These are phyloP conservation scores for Pluteus cervinus DNA, from an alignment of 768 basidiomycete genomes.

Conservation along the genomic window DNA sequence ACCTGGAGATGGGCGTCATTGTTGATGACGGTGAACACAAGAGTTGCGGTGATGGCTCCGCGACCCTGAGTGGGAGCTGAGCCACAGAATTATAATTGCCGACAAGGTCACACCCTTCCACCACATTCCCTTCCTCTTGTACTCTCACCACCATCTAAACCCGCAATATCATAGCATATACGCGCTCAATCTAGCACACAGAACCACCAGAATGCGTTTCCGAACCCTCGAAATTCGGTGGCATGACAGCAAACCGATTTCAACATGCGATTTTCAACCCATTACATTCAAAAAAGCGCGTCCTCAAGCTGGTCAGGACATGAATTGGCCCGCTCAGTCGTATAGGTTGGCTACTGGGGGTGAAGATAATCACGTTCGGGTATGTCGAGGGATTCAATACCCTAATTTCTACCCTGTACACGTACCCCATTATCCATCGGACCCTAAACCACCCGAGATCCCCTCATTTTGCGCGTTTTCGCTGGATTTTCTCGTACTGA, in stretches of 20 bases:
- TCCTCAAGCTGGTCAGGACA: conserved; percentile 43
- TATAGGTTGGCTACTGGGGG: conserved; percentile 93
- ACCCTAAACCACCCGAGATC: neutral
- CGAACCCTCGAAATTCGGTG: conserved; percentile 91
- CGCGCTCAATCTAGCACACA: too few species aligned
- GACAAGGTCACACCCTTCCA: too few species aligned
- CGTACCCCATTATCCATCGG: too few species aligned
- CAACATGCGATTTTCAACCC: conserved; percentile 94
- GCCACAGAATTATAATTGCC: too few species aligned
- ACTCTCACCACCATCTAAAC: too few species aligned
- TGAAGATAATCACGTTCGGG: conserved; percentile 95
- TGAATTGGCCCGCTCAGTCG: conserved; percentile 60
- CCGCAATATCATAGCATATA: too few species aligned
- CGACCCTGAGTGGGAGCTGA: too few species aligned
- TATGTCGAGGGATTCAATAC: conserved; percentile 36
- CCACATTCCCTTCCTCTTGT: too few species aligned
- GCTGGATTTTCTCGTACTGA: neutral
- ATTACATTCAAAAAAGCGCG: conserved; percentile 76
- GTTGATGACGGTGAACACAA: too few species aligned
- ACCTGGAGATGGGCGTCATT: too few species aligned
- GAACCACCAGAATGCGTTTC: conserved; percentile 64
- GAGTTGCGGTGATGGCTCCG: too few species aligned
- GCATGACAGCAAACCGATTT: conserved; percentile 95
- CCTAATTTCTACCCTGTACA: neutral
- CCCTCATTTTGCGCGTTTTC: conserved; percentile 1